Conservation (phyloP, 2,329 filamentous ascomycete genomes). For the Ilyonectria mors-panacis region DNA sequence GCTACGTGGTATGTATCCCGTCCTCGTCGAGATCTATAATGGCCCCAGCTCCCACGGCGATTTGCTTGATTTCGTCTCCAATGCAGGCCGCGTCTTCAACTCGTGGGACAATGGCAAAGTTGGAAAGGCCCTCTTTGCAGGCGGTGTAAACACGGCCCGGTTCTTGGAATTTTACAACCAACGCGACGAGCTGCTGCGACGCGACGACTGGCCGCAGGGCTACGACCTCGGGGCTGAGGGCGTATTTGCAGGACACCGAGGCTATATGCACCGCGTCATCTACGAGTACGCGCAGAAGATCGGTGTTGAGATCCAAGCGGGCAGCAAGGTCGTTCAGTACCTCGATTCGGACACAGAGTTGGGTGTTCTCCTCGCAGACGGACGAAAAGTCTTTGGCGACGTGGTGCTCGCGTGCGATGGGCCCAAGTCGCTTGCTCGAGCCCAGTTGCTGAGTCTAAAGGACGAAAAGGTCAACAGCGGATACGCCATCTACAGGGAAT, state of each 20-base stretch:
- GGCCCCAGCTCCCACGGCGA: not conserved
- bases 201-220: too few species aligned
- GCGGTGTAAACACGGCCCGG: too few species aligned
- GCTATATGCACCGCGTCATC: not conserved
- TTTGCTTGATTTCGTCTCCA: slow-evolving; percentile 8
- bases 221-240: too few species aligned
- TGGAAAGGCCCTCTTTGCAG: too few species aligned
- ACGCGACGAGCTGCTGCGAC: too few species aligned
- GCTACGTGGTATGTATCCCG: not conserved
- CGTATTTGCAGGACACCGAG: slow-evolving; percentile 13
- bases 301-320: not conserved
- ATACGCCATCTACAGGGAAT: slow-evolving; percentile 2
- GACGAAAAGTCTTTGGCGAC: not conserved
- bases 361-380: not conserved
- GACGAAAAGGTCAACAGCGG: slow-evolving; percentile 12
- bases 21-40: not conserved
- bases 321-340: slow-evolving; percentile 4
- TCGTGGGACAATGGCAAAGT: slow-evolving; percentile 2
- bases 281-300: not conserved
- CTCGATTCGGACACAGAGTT: not conserved
- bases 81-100: slow-evolving; percentile 2
- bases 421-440: not conserved
- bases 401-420: slow-evolving; percentile 3
- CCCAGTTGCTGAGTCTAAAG: not conserved
- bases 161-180: too few species aligned